Evolutionary conservation across 306 rosid genomes (phyloP), one percentile per base, ranked within the genome.

Genomic region (Pyrus communis): DNA sequence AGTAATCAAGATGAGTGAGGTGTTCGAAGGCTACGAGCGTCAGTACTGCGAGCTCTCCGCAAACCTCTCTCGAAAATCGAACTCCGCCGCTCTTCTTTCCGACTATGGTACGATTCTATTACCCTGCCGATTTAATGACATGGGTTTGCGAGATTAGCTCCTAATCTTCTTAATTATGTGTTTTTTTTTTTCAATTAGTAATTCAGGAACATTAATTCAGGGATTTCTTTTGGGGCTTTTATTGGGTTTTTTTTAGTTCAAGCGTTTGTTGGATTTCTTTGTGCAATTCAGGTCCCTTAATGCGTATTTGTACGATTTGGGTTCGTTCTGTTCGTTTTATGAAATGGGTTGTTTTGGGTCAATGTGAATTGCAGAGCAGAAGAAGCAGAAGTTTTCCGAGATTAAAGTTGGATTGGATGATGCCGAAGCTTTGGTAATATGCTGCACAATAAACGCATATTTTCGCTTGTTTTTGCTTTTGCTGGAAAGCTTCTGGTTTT

Each of bases 21-120:
- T 92, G 11, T 92, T 90, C 73, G 92, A 92, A 86, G 96, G 97
- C 27, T 92, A 92, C 80, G 97, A 92, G 84, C 96, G 97, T 66
- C 97, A 92, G 79, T 92, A 90, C 88, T 92, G 96, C 59, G 97
- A 92, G 76, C 97, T 92, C 79, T 92, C 97, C 52, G 92, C 93
- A 57, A 90, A 88, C 79, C 91, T 92, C 71, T 84, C 97, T 2
- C 87, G 96, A 28, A 92, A 92, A 90, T 92, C 93, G 71, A 86
- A 75, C 85, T 87, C 96, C 3, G 63, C 85, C 5, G 75, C 91
- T 69, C 86, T 80, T 86, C 79, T 87, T 77, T 75, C 93, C 27
- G 87, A 83, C 43, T 88, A 79, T 78, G 96, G 91, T 87, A 77
- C 19, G 9, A 45, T 25, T 17, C 9, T 25, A 11, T 64, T 15